Base-by-base conservation (phyloP, 108 stramenopile genomes). In the Pseudonitzschia multistriata region DNA sequence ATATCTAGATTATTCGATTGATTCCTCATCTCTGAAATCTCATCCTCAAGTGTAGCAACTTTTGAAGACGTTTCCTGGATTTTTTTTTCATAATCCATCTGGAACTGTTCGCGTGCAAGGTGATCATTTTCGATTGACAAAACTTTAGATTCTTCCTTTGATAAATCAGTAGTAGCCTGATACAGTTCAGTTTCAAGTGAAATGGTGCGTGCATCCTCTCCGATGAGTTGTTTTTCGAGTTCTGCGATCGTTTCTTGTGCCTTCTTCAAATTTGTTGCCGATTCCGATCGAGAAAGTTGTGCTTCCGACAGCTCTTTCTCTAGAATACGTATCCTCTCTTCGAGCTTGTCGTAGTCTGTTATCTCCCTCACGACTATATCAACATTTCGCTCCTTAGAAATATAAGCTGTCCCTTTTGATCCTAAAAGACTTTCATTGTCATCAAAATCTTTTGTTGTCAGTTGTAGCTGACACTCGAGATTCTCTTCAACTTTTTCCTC, bases 11-110 rank as follows among this genome's bases (percentile, higher is more conserved):
- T 27, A 35, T 47, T 34, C 10, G 57, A 27, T 5, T 63, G 17
- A 22, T 35, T 30, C 8, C 66, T 54, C 65, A 74, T 53, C 21
- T 60, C 73, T n/a, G 15, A 28, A 40, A 75, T 68, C 45, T 68
- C 45, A 37, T 68, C 33, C 53, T 65, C 72, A 10, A 73, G 50
- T 2, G 27, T 3, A n/a, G 36, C 17, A 34, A 73, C 45, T 45
- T 30, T 64, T 24, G 62, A 54, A 13, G 3, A 11, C 21, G 54
- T 25, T 65, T 73, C 63, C 19, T 35, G 22, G 39, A 40, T 37
- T 30, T 65, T 3, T 29, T 4, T 30, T 30, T 65, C 63, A 15
- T 39, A n/a, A 27, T 54, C 64, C 5, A 39, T 33, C 39, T 53
- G 72, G 10, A 56, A 21, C 27, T 55, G 39, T 8, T 49, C 15